Evolutionary conservation across 1,284 basidiomycete genomes (phyloP), one percentile per base, ranked within the genome.

Genomic region (Ustilago sp.): DNA sequence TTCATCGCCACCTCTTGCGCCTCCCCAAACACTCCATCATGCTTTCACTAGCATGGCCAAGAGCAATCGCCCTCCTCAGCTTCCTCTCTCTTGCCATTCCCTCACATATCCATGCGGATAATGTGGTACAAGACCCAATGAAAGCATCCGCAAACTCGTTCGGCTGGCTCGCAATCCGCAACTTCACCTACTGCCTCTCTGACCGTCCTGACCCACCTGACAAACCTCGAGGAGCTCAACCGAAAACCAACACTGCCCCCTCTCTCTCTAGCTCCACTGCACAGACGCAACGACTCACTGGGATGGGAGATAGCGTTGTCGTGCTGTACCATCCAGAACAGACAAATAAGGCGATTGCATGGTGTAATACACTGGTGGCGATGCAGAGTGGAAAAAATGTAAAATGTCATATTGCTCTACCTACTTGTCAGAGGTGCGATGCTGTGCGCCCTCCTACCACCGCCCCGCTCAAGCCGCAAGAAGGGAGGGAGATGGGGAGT

Each of bases 361-460:
- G 74, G 74, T 76, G 74, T 52, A 71, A 71, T 34, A 76, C 74
- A 6, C 52, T 76, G 15, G 74, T 68, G 13, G 68, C 68, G 0
- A 65, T 76, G 32, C 59, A 64, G 41, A 68, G 62, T 41, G 68
- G 59, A 3, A 9, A 58, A 4, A 61, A 76, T 43, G 55, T 76
- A 7, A 11, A 34, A 6, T 71, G 68, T 36, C 68, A 68, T 19
- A 23, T 28, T 15, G 68, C 68, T 4, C n/a, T 71, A 9, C 74
- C 74, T 2, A 76, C 74, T 7, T 76, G 74, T 56, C 74, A 76
- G 48, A 15, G 74, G 4, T 76, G 74, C 50, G 74, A 76, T 54
- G 74, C 74, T 15, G 41, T 76, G 3, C 45, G 68, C 3, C 32
- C 48, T 13, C 17, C 48, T 1, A 31, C 48, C 12, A 8, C 48